These are phyloP conservation scores for Corylus heterophylla DNA, from an alignment of 306 rosid species.

Conservation along the genomic window DNA sequence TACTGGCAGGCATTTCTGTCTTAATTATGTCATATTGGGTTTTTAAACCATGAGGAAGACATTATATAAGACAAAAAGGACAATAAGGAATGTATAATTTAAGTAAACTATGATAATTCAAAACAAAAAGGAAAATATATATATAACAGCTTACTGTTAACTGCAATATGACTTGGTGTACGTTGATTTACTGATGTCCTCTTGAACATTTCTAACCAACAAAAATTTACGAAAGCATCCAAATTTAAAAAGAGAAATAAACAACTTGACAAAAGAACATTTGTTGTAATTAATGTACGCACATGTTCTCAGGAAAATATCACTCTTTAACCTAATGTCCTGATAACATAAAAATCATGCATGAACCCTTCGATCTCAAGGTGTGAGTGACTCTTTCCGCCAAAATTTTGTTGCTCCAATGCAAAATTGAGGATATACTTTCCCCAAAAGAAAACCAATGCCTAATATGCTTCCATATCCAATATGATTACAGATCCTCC, in stretches of 20 bases:
- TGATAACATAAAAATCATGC: neutral
- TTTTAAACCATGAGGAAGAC: no score
- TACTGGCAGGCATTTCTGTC: no score
- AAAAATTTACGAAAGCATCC: neutral
- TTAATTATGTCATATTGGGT: no score
- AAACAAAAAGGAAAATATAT: neutral
- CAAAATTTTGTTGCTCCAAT: no score
- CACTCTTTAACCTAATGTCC: neutral
- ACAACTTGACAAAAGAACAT: neutral
- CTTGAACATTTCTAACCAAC: neutral
- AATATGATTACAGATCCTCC: constrained; percentile 30
- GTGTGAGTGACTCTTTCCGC: neutral
- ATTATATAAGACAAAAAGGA: no score
- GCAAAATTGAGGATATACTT: neutral
- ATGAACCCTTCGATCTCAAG: neutral
- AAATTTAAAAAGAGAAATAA: neutral
- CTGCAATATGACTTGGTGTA: neutral
- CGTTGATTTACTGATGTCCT: neutral
- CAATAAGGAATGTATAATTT: neutral
- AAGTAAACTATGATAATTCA: neutral
- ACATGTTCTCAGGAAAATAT: neutral
- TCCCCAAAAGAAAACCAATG: neutral
- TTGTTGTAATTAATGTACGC: neutral
- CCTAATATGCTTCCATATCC: neutral
- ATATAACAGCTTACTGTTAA: neutral